Evolutionary conservation across 148 eudicot species (phyloP).

Genomic region (Camellia granthamiana): DNA sequence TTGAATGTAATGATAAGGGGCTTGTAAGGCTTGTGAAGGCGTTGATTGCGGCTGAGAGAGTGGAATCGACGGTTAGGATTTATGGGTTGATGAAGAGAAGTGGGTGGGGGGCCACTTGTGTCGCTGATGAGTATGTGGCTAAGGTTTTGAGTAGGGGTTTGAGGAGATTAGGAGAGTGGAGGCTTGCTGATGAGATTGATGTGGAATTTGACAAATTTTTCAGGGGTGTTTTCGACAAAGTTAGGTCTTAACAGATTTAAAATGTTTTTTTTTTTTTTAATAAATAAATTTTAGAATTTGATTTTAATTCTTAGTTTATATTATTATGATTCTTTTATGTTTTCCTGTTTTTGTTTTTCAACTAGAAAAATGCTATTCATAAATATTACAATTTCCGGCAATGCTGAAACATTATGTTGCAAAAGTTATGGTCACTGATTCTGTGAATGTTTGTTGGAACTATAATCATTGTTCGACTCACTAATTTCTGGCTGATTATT

Average conservation of each 20-base stretch:
- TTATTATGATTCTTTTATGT: too few species aligned
- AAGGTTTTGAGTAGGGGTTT: slow-evolving; percentile 73
- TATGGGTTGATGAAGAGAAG: slow-evolving; percentile 71
- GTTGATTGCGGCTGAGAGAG: slow-evolving; percentile 48
- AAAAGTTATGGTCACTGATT: not conserved
- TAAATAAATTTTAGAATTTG: not conserved
- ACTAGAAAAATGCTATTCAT: too few species aligned
- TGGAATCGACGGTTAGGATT: slow-evolving; percentile 58
- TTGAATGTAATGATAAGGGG: slow-evolving; percentile 50
- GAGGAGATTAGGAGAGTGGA: slow-evolving; percentile 58
- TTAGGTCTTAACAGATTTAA: slow-evolving; percentile 2
- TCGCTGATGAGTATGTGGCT: slow-evolving; percentile 71
- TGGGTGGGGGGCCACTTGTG: slow-evolving; percentile 54
- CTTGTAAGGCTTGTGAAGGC: slow-evolving; percentile 57
- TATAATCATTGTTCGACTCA: not conserved
- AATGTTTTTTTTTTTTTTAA: too few species aligned
- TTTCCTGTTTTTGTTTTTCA: too few species aligned
- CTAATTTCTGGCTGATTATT: not conserved
- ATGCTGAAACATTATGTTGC: not conserved
- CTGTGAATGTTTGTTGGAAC: slow-evolving; percentile 1
- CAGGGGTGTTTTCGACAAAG: slow-evolving; percentile 40
- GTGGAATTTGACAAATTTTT: slow-evolving; percentile 31
- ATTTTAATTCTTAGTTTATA: too few species aligned
- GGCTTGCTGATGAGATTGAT: slow-evolving; percentile 60
- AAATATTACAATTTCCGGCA: not conserved